These are phyloP conservation scores for Rhododendron vialii DNA, from an alignment of 148 eudicot species.

Conservation along the genomic window DNA sequence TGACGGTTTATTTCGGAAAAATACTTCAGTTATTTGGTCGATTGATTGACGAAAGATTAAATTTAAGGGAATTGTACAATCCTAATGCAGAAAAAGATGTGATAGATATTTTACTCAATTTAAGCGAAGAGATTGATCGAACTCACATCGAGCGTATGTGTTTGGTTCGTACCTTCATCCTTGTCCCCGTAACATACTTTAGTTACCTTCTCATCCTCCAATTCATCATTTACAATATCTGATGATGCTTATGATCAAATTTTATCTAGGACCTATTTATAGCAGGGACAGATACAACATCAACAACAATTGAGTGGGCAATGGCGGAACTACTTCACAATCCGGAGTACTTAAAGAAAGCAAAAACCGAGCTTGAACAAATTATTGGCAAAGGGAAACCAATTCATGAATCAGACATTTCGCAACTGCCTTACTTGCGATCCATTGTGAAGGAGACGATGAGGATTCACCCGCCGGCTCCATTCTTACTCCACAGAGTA, in stretches of 20 bases:
- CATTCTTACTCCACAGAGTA: constrained; percentile 7
- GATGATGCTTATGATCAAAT: neutral
- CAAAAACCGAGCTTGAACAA: constrained; percentile 3
- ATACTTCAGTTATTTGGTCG: constrained; percentile 6
- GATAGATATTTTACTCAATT: constrained; percentile 17
- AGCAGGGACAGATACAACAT: constrained; percentile 11
- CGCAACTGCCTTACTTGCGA: constrained; percentile 4
- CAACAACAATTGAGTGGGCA: constrained; percentile 11
- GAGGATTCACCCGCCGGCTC: constrained; percentile 10
- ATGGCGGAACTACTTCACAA: constrained; percentile 5
- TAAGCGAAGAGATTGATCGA: constrained; percentile 7
- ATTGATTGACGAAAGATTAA: constrained; percentile 9
- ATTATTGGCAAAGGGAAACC: constrained; percentile 3
- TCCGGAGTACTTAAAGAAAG: neutral
- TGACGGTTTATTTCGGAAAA: neutral
- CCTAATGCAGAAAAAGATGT: constrained; percentile 6
- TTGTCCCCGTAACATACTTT: neutral
- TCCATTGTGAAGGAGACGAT: neutral
- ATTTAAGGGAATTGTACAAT: neutral
- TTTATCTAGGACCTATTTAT: constrained; percentile 8
- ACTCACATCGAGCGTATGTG: constrained; percentile 17
- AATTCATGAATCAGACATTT: constrained; percentile 3
- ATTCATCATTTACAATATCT: neutral
- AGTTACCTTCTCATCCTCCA: neutral
- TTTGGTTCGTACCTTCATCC: neutral